Percentiles rank a stretch among this genome's conserved stretches.
These are phyloP conservation scores for Asclepias syriaca DNA, from an alignment of 257 asterid genomes.

Conservation along the genomic window DNA sequence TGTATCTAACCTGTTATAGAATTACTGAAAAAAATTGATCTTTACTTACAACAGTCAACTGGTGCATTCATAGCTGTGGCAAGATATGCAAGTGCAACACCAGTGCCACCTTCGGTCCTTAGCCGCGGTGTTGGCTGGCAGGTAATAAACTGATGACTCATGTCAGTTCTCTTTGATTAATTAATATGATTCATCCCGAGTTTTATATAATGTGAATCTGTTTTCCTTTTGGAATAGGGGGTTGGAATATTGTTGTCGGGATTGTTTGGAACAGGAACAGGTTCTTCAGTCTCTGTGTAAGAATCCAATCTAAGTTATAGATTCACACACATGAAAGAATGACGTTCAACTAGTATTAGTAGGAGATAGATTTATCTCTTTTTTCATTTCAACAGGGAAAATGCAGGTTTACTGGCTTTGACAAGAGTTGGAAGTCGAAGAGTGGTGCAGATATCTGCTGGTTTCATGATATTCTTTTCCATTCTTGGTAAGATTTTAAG, in stretches of 20 bases:
- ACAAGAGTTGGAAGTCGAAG: conserved; percentile 94
- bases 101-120: conserved; percentile 83
- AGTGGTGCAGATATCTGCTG: conserved; percentile 89
- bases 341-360: background rate
- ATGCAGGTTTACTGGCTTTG: conserved; percentile 81
- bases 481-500: conserved; percentile 51
- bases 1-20: background rate
- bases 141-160: conserved; percentile 32
- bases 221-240: conserved; percentile 43
- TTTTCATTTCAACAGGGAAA: conserved; percentile 50
- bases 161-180: background rate
- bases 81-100: conserved; percentile 92
- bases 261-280: conserved; percentile 82
- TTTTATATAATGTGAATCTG: background rate
- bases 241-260: conserved; percentile 74
- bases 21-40: background rate
- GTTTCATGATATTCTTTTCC: conserved; percentile 95
- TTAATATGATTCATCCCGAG: background rate
- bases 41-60: conserved; percentile 54
- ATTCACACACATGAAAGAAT: conserved; percentile 20
- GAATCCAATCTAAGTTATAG: conserved; percentile 12
- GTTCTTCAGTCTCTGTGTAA: conserved; percentile 91
- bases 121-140: conserved; percentile 99
- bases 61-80: conserved; percentile 88
- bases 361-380: background rate